A percentile compares a stretch with the other conserved stretches of the same genome.
Evolutionary conservation across 2,329 filamentous ascomycete species (phyloP).

Genomic region (Phymatotrichopsis omnivora): DNA sequence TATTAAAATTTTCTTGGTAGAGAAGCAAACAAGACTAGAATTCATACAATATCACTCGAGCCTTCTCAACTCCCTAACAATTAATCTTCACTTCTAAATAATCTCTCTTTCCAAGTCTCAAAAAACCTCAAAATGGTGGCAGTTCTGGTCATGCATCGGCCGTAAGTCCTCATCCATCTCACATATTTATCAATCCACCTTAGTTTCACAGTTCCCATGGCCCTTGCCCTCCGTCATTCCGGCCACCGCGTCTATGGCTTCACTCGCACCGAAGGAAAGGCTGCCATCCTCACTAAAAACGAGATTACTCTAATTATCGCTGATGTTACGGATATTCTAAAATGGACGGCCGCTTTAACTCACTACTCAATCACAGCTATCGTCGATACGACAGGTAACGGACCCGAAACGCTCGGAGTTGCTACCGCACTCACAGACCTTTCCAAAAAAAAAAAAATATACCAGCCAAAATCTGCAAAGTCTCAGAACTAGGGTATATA

Average conservation of each 20-base stretch:
- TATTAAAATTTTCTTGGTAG: too few relatives aligned
- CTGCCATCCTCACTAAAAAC: conserved; percentile 29
- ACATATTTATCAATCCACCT: background rate
- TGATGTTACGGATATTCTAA: conserved; percentile 25
- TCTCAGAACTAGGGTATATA: conserved; percentile 35
- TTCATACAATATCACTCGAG: too few relatives aligned
- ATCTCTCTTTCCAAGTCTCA: background rate
- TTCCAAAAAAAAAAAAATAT: conserved; percentile 27
- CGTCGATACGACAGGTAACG: conserved; percentile 33
- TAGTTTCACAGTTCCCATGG: conserved; percentile 12
- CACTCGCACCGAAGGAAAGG: conserved; percentile 34
- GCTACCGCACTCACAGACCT: conserved; percentile 27
- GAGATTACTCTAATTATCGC: conserved; percentile 35
- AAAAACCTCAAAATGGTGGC: conserved; percentile 31
- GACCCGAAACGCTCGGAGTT: conserved; percentile 27
- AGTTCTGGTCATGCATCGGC: conserved; percentile 34
- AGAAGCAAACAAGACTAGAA: too few relatives aligned
- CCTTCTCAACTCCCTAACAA: too few relatives aligned
- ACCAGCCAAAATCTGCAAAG: conserved; percentile 21
- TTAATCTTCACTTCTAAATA: too few relatives aligned
- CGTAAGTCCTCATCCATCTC: conserved; percentile 2
- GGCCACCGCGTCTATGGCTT: conserved; percentile 36
- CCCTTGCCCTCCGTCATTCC: conserved; percentile 29
- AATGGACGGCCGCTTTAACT: conserved; percentile 27
- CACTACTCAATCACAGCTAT: conserved; percentile 34